Evolutionary conservation across 352 stramenopile species (phyloP), one percentile per base, ranked within the genome.

Genomic region (Phytopythium boreale): DNA sequence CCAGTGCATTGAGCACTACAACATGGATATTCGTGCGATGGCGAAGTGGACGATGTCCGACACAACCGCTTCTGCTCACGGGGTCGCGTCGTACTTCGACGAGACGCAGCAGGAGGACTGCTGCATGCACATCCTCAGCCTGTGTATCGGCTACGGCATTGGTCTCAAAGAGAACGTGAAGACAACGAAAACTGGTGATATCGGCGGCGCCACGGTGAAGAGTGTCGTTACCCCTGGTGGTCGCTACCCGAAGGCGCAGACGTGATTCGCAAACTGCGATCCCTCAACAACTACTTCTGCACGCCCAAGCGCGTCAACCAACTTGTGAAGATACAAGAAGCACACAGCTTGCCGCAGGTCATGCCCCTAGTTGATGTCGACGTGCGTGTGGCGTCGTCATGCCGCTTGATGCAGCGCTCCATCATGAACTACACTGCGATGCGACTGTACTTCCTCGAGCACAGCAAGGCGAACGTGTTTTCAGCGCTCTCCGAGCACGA

Each of bases 121-220:
- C 24, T 53, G 17, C 0, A 68, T 71, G 61, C 56, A 68, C 11
- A 17, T 71, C 14, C 29, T 68, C 0, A 68, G 37, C 7, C 34
- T 68, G 8, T 71, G 60, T 17, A 71, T 71, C 22, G 56, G 39
- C 1, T 67, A 67, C 27, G 47, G 39, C 1, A 49, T 71, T n/a
- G 47, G 60, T 6, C 4, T 67, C 4, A 64, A 67, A 11, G 55
- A 71, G 15, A 70, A 67, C 20, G 56, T 63, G 8, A 26, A 47
- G 15, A 61, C 31, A 17, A 51, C 22, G 7, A 22, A 27, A 5
- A 7, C 29, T 7, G 7, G 29, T 7, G 29, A 34, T 34, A n/a
- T 26, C 44, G 44, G 10, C 8, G 22, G 19, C 19, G 10, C 44
- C 44, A 51, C n/a, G 20, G 2, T 31, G 1, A 53, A 29, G 24